These are phyloP conservation scores for Mycena chlorophos DNA, from an alignment of 768 basidiomycete species.

Conservation along the genomic window DNA sequence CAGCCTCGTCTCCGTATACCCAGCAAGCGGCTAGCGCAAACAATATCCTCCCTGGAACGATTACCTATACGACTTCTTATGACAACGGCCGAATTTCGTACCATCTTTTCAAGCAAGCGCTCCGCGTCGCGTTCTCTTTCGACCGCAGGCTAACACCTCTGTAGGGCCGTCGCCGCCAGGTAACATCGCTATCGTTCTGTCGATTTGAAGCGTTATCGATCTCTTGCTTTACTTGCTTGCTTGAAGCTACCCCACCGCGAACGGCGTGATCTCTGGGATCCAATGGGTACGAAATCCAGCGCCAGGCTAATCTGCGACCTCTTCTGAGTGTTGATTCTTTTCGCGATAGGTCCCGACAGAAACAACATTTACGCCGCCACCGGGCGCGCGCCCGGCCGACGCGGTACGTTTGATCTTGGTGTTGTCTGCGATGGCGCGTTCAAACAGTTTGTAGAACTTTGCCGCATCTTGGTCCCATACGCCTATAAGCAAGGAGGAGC, in stretches of 20 bases:
- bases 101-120: slow-evolving; percentile 67
- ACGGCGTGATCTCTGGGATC: slow-evolving; percentile 66
- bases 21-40: slow-evolving; percentile 29
- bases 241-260: slow-evolving; percentile 69
- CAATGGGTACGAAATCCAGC: slow-evolving; percentile 37
- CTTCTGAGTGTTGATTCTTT: neutral
- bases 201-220: slow-evolving; percentile 13
- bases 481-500: slow-evolving; percentile 39
- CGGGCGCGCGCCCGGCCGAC: slow-evolving; percentile 60
- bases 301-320: slow-evolving; percentile 11
- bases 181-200: slow-evolving; percentile 30
- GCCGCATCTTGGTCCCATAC: slow-evolving; percentile 55
- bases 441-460: slow-evolving; percentile 48
- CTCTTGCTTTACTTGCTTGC: too few relatives aligned
- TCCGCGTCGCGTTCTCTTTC: neutral
- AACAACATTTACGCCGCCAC: slow-evolving; percentile 58
- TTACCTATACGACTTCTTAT: slow-evolving; percentile 70
- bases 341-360: slow-evolving; percentile 58
- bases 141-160: neutral
- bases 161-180: slow-evolving; percentile 76
- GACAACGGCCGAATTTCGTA: slow-evolving; percentile 65
- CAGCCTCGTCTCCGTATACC: slow-evolving; percentile 23
- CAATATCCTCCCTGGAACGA: slow-evolving; percentile 64
- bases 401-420: slow-evolving; percentile 39
- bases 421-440: slow-evolving; percentile 7